Evolutionary conservation across 257 asterid genomes (phyloP).

Genomic region (Striga asiatica): DNA sequence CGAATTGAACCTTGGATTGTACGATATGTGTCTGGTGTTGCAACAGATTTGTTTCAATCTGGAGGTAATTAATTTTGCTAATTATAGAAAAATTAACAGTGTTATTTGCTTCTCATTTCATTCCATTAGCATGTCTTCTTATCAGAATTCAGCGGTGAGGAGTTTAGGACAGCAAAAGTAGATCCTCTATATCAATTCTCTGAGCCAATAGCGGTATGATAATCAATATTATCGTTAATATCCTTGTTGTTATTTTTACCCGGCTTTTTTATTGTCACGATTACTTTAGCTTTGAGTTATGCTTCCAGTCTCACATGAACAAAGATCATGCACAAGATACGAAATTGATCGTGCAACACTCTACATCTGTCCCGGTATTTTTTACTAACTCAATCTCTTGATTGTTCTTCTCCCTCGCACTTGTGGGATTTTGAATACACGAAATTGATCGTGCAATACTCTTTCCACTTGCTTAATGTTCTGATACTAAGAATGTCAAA

Average conservation of each 20-base stretch:
- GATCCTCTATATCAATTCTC: slow-evolving; percentile 82
- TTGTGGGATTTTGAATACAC: not conserved
- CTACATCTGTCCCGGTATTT: slow-evolving; percentile 60
- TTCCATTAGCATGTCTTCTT: not conserved
- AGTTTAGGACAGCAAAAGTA: slow-evolving; percentile 50
- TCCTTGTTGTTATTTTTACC: not conserved
- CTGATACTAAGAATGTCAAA: no score
- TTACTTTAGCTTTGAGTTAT: not conserved
- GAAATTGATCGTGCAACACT: slow-evolving; percentile 61
- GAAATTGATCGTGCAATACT: no score
- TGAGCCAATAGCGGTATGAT: slow-evolving; percentile 58
- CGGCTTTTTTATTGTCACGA: slow-evolving; percentile 10
- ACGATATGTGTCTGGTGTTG: slow-evolving; percentile 61
- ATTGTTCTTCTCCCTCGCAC: not conserved
- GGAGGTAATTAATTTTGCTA: no score
- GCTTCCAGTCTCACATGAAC: slow-evolving; percentile 76
- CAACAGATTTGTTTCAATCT: slow-evolving; percentile 55
- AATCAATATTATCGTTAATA: not conserved
- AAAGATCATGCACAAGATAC: slow-evolving; percentile 73
- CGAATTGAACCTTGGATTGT: slow-evolving; percentile 66
- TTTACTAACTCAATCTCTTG: not conserved
- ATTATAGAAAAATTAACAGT: no score
- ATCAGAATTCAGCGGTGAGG: slow-evolving; percentile 62
- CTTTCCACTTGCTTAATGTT: no score
- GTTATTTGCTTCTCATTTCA: not conserved